Conservation (phyloP, 2,329 filamentous ascomycete species). For the Zymoseptoria pseudotritici region DNA sequence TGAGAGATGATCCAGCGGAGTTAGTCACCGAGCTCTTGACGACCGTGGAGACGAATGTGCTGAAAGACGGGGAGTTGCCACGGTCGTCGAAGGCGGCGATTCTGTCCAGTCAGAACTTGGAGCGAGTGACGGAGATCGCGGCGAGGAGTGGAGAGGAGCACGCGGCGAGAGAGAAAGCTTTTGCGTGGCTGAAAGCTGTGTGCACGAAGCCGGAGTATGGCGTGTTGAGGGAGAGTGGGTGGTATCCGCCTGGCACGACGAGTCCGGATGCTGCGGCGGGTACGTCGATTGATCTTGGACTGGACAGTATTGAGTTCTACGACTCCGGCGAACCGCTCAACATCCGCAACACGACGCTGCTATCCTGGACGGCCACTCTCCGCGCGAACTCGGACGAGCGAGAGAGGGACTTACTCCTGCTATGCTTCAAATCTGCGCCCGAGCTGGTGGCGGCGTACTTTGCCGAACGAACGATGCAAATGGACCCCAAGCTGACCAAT, state of each 20-base stretch:
- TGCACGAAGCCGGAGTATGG: slow-evolving; percentile 70
- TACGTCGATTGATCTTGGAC: slow-evolving; percentile 45
- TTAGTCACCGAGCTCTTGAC: slow-evolving; percentile 69
- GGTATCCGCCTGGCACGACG: slow-evolving; percentile 61
- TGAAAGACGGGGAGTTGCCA: slow-evolving; percentile 67
- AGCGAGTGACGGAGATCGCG: slow-evolving; percentile 49
- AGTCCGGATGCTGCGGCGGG: slow-evolving; percentile 30
- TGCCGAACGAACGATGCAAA: slow-evolving; percentile 68
- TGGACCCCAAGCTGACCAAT: slow-evolving; percentile 84
- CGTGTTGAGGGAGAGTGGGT: slow-evolving; percentile 69
- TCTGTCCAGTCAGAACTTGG: slow-evolving; percentile 35
- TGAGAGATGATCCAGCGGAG: slow-evolving; percentile 69
- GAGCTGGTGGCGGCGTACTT: slow-evolving; percentile 89
- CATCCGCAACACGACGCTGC: slow-evolving; percentile 71
- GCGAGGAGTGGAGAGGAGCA: slow-evolving; percentile 42
- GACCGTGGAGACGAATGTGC: slow-evolving; percentile 60
- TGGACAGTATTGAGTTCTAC: slow-evolving; percentile 64
- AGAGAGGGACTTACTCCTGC: slow-evolving; percentile 72
- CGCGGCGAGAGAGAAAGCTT: slow-evolving; percentile 60
- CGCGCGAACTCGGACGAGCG: slow-evolving; percentile 74
- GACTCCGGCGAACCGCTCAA: slow-evolving; percentile 52
- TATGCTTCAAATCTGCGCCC: slow-evolving; percentile 72
- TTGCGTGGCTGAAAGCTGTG: slow-evolving; percentile 65
- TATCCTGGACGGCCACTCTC: slow-evolving; percentile 69
- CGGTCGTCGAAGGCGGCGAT: slow-evolving; percentile 56